phyloP scores from a whole-genome alignment of 2,329 filamentous ascomycete species.

The Hypoxylon sp. region DNA sequence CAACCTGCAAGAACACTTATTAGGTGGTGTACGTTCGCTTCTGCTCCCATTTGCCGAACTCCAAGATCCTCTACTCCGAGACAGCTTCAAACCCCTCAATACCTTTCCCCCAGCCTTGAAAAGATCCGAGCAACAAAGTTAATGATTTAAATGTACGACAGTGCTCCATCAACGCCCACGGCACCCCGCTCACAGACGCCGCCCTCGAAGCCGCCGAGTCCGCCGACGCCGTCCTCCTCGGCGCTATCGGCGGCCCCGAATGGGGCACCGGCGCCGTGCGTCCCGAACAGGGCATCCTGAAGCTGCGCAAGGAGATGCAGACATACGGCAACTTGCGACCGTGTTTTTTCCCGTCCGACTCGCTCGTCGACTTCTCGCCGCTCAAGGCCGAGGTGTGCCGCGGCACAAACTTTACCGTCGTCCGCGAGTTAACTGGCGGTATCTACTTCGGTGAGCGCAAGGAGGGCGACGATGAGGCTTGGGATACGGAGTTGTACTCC shows the following conservation, averaged over 20 bases:
- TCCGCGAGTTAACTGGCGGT: constrained; percentile 91
- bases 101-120: not conserved
- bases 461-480: constrained; percentile 77
- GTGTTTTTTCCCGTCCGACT: constrained; percentile 93
- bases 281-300: constrained; percentile 92
- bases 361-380: constrained; percentile 86
- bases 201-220: constrained; percentile 86
- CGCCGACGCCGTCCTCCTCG: constrained; percentile 91
- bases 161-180: constrained; percentile 90
- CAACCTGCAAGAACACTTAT: constrained; percentile 89
- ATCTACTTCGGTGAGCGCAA: constrained; percentile 95
- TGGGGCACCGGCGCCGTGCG: constrained; percentile 92
- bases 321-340: constrained; percentile 96
- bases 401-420: constrained; percentile 91
- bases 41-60: constrained; percentile 1
- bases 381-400: constrained; percentile 88
- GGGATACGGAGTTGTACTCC: constrained; percentile 90
- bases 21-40: constrained; percentile 76
- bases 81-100: constrained; percentile 4
- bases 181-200: constrained; percentile 83
- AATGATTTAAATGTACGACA: constrained; percentile 55
- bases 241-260: constrained; percentile 95
- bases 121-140: not conserved
- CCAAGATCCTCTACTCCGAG: constrained; percentile 21
- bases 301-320: constrained; percentile 91